These are phyloP conservation scores for Aegilops sharonensis DNA, from an alignment of 176 grass and related monocot genomes.

Conservation along the genomic window DNA sequence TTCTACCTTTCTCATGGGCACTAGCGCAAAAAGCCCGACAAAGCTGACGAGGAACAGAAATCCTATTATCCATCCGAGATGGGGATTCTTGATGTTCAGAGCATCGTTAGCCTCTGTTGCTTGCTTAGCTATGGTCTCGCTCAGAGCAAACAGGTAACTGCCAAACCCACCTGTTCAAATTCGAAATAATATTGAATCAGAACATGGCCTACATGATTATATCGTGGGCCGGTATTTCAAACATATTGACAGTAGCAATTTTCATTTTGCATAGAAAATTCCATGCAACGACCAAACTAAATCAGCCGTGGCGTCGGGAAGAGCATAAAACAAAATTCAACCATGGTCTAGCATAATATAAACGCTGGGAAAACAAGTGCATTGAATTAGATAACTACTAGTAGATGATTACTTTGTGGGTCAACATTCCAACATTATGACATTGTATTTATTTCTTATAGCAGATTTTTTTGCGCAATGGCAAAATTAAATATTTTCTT, in stretches of 20 bases:
- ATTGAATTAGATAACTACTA: not conserved
- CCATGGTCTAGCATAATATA: not conserved
- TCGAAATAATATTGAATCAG: not conserved
- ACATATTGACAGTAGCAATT: not conserved
- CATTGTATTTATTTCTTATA: not conserved
- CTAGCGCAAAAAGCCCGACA: constrained; percentile 49
- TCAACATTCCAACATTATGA: not conserved
- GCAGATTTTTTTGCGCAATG: not conserved
- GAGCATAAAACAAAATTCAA: not conserved
- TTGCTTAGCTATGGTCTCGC: constrained; percentile 36
- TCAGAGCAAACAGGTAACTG: constrained; percentile 51
- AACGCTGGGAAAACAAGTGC: not conserved
- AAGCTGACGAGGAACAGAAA: constrained; percentile 63
- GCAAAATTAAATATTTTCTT: not conserved
- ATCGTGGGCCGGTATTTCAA: not conserved
- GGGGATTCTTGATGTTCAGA: constrained; percentile 39
- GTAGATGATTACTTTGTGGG: not conserved
- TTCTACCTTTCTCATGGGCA: constrained; percentile 55
- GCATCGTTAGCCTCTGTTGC: constrained; percentile 53
- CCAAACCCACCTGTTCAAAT: constrained; percentile 53
- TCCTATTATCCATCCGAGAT: constrained; percentile 56
- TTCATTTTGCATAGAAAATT: not conserved
- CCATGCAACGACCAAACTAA: not conserved
- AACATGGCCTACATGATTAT: not conserved
- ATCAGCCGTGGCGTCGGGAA: not conserved